Evolutionary conservation across 2,329 filamentous ascomycete species (phyloP), one percentile per base, ranked within the genome.

Genomic region (Penicillium griseofulvum): DNA sequence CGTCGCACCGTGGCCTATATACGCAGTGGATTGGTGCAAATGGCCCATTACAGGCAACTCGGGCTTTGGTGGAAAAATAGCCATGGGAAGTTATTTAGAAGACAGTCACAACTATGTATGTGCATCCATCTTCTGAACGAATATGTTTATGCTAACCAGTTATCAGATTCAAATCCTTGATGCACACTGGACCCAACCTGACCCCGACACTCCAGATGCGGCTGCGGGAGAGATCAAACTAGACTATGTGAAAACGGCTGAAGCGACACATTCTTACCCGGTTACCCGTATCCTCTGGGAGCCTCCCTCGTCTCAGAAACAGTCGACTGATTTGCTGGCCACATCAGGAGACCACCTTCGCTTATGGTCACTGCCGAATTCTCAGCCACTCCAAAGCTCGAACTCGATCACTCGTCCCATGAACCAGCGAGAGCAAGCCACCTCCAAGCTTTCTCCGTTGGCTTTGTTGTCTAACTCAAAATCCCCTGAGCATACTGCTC

Each of bases 11-110:
- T 99, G 94, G 91, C 88, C 91, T 14, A 87, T 96, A 52, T 99
- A 97, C 73, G 93, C 94, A 12, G 93, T 96, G 67, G 94, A 99
- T 77, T 99, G 94, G 94, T 99, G 94, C 79, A 99, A 99, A 76
- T 99, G 94, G 93, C 86, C 89, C 16, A 87, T 93, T 2, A 85
- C 91, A 38, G 67, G 86, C 76, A 66, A 56, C 43, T 64, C 87
- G 36, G 72, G 68, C 63, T 87, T 90, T 59, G 91, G 90, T 4
- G 94, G 94, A 37, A 97, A 97, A 75, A 83, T 99, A 65, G 94
- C 94, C 12, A 82, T 99, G 37, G 94, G 93, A 56, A 99, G 94
- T 78, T 97, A 97, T 72, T 78, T 97, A 49, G 94, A 99, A 76
- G 94, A 99, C 75, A 93, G 92, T 6, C 94, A 99, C 77, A 99